Evolutionary conservation across 768 basidiomycete species (phyloP).

Genomic region (Suillus discolor): DNA sequence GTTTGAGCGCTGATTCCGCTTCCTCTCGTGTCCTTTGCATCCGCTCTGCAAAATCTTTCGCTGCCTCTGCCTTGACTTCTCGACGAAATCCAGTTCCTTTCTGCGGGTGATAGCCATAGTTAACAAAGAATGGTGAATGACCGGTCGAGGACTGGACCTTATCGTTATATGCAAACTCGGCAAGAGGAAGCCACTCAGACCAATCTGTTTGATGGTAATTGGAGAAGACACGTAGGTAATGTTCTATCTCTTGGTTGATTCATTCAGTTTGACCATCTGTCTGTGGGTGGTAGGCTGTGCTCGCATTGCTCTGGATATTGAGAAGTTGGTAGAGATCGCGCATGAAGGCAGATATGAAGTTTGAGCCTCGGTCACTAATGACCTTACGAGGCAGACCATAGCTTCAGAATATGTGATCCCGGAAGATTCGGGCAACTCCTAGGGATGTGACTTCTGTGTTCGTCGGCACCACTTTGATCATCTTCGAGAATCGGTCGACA

Average conservation of each 20-base stretch:
- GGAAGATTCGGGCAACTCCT: slow-evolving; percentile 27
- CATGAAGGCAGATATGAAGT: slow-evolving; percentile 28
- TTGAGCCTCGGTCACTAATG: slow-evolving; percentile 13
- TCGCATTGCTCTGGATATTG: slow-evolving; percentile 34
- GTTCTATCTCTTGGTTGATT: slow-evolving; percentile 39
- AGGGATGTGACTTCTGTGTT: slow-evolving; percentile 29
- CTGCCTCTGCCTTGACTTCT: slow-evolving; percentile 10
- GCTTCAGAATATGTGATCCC: slow-evolving; percentile 16
- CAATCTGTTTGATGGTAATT: slow-evolving; percentile 39
- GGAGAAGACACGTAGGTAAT: slow-evolving; percentile 36
- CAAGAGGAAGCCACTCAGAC: slow-evolving; percentile 33
- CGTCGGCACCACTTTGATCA: slow-evolving; percentile 44
- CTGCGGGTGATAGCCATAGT: slow-evolving; percentile 23
- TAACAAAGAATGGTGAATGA: slow-evolving; percentile 32
- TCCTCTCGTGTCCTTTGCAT: slow-evolving; percentile 15
- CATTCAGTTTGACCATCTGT: slow-evolving; percentile 42
- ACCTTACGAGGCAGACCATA: slow-evolving; percentile 11
- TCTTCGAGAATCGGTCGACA: slow-evolving; percentile 33
- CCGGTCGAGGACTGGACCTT: slow-evolving; percentile 21
- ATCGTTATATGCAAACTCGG: slow-evolving; percentile 39
- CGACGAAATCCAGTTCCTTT: slow-evolving; percentile 12
- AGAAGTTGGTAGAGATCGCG: slow-evolving; percentile 29
- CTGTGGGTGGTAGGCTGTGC: slow-evolving; percentile 48
- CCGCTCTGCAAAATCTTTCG: slow-evolving; percentile 16
- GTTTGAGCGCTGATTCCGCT: slow-evolving; percentile 13